phyloP scores from a whole-genome alignment of 345 rosid genomes.

The Citrus mangshanensis region DNA sequence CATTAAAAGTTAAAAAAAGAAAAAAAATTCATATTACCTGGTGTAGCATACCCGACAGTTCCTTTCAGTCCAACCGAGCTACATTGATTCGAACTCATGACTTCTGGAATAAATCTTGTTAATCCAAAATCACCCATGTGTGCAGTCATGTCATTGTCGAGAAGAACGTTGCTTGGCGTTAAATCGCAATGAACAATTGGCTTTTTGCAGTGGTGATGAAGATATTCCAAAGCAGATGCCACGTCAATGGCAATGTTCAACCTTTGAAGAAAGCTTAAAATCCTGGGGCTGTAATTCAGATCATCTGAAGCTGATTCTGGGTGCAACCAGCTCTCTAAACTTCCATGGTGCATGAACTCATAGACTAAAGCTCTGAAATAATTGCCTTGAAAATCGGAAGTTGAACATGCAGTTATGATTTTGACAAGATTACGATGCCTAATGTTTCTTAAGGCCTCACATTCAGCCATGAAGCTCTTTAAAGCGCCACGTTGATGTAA shows the following conservation, averaged over 20 bases:
- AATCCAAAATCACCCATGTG: conserved; percentile 12
- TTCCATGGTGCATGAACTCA: conserved; percentile 2
- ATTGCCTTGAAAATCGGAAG: background rate
- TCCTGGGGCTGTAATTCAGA: background rate
- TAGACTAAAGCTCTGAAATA: conserved; percentile 15
- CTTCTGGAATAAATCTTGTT: background rate
- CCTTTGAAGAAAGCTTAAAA: background rate
- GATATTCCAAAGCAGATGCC: conserved; percentile 11
- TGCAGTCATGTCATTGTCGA: background rate
- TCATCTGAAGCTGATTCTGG: background rate
- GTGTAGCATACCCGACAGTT: conserved; percentile 1
- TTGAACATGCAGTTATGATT: conserved; percentile 8
- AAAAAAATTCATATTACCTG: background rate
- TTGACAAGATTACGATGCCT: conserved; percentile 19
- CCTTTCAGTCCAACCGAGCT: conserved; percentile 3
- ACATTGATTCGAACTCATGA: background rate
- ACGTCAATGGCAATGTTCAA: conserved; percentile 6
- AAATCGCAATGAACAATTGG: conserved; percentile 10
- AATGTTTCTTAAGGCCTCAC: conserved; percentile 5
- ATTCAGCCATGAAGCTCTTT: conserved; percentile 7
- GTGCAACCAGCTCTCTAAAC: conserved; percentile 7
- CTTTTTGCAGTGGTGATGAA: conserved; percentile 1
- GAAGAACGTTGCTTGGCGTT: conserved; percentile 7
- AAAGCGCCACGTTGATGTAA: conserved; percentile 9
- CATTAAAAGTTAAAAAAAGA: background rate